Percentiles rank a stretch among this genome's conserved stretches.
Evolutionary conservation across 164 flowering plant species (phyloP).

Genomic region (Piper betle): DNA sequence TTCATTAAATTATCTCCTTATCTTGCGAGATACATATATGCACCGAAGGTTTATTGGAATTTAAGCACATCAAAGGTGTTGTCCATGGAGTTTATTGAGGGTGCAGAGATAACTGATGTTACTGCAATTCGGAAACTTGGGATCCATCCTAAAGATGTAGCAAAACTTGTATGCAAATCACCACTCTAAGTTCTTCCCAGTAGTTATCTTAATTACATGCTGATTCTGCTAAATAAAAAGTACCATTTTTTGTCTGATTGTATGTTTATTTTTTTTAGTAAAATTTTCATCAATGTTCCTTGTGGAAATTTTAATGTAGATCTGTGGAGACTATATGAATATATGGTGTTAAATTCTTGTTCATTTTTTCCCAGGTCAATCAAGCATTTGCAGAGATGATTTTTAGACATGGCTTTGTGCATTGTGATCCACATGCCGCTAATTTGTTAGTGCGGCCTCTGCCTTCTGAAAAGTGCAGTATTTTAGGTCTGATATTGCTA

Average conservation of each 20-base stretch:
- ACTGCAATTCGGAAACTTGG: constrained; percentile 53
- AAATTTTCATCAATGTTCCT: no score
- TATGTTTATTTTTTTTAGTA: no score
- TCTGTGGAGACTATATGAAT: background rate
- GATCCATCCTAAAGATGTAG: constrained; percentile 63
- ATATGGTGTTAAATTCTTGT: background rate
- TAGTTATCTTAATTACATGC: background rate
- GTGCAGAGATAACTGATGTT: constrained; percentile 65
- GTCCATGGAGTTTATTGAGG: constrained; percentile 94
- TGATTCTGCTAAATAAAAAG: background rate
- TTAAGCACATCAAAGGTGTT: constrained; percentile 76
- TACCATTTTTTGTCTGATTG: no score
- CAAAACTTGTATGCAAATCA: constrained; percentile 50
- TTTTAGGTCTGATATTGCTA: constrained; percentile 40
- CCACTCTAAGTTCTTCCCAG: background rate
- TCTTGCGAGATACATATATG: constrained; percentile 65
- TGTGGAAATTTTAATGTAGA: no score
- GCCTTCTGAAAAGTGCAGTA: constrained; percentile 34
- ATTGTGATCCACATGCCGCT: constrained; percentile 99
- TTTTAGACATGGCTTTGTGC: constrained; percentile 95
- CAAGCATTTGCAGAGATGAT: constrained; percentile 95
- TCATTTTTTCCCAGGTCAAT: constrained; percentile 45
- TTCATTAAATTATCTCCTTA: constrained; percentile 79
- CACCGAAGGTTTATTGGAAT: constrained; percentile 79
- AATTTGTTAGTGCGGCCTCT: constrained; percentile 80